phyloP scores from a whole-genome alignment of 176 grass and related monocot species.

The Olyra latifolia region DNA sequence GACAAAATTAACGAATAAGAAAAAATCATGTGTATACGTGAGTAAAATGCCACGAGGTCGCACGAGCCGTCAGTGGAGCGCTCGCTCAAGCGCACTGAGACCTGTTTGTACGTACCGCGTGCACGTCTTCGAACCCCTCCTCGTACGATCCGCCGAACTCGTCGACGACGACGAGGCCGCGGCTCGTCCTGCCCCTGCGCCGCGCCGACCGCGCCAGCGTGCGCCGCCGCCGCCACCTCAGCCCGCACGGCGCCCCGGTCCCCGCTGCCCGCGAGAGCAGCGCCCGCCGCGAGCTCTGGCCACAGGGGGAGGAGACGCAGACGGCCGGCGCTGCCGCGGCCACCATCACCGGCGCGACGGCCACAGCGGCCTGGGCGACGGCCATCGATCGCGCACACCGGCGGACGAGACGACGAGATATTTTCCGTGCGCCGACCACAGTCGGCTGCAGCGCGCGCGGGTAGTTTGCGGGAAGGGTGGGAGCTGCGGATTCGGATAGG shows the following conservation, averaged over 20 bases:
- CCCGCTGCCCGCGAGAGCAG: background rate
- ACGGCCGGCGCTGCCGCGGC: background rate
- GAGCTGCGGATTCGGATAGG: slow-evolving; percentile 15
- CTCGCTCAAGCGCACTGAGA: background rate
- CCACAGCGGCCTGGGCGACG: slow-evolving; percentile 16
- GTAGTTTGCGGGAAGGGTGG: background rate
- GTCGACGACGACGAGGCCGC: slow-evolving; percentile 42
- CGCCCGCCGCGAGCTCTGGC: background rate
- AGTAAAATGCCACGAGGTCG: background rate
- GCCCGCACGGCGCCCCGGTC: background rate
- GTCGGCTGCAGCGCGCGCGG: background rate
- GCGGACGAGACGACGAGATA: background rate
- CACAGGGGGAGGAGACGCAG: background rate
- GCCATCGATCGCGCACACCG: slow-evolving; percentile 17
- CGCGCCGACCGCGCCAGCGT: background rate
- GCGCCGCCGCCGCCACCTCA: slow-evolving; percentile 27
- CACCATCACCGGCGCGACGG: slow-evolving; percentile 23
- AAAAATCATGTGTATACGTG: background rate
- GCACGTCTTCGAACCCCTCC: slow-evolving; percentile 60
- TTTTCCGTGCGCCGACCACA: background rate
- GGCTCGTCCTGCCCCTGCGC: slow-evolving; percentile 14
- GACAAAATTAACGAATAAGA: background rate
- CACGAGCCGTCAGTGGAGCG: background rate
- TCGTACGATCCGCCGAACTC: slow-evolving; percentile 67
- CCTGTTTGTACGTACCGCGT: slow-evolving; percentile 27